Base-by-base conservation (phyloP, 2,329 filamentous ascomycete genomes). In the Coleophoma eucalyptorum region DNA sequence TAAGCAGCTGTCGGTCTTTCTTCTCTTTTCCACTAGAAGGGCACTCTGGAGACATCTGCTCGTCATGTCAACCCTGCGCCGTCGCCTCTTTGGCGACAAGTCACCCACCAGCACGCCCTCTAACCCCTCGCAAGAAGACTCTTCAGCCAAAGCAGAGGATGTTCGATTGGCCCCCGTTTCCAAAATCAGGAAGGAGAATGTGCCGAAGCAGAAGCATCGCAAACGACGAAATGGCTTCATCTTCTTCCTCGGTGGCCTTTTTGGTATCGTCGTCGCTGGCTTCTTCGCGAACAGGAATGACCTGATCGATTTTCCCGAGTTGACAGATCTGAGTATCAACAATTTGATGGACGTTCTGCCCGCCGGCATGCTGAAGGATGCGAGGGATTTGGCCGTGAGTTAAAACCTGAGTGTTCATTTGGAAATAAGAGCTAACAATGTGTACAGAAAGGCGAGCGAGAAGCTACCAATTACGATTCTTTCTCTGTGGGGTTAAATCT, bases 261-360 rank as follows among this genome's bases (percentile, higher is more conserved):
- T 94, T 61, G 94, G 94, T 12, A 80, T 99, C 50, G 73, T 96
- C n/a, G 78, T 86, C 2, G 94, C 94, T 2, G 86, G 91, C 31
- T 91, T 96, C 69, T 94, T 99, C 61, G 93, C 92, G 31, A 87
- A 87, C 58, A 89, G 80, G 67, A 94, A 92, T 70, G 91, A 97
- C 64, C 79, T 97, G 55, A 92, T 97, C 56, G 90, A 90, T 55
- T 77, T 97, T 56, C 81, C 81, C 13, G 83, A 85, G 62, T 66
- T 86, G 44, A 72, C 76, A 48, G 89, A 93, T 51, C 67, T 89
- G 63, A 94, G 89, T 64, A 80, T 99, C 71, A 92, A 97, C 59
- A 87, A 83, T 54, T 71, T 97, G 51, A 77, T 96, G 50, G 94
- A 97, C 68, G 90, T 89, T 1, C 78, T 99, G 35, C 94, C 94